Evolutionary conservation across 257 asterid genomes (phyloP).

Genomic region (Coffea eugenioides): DNA sequence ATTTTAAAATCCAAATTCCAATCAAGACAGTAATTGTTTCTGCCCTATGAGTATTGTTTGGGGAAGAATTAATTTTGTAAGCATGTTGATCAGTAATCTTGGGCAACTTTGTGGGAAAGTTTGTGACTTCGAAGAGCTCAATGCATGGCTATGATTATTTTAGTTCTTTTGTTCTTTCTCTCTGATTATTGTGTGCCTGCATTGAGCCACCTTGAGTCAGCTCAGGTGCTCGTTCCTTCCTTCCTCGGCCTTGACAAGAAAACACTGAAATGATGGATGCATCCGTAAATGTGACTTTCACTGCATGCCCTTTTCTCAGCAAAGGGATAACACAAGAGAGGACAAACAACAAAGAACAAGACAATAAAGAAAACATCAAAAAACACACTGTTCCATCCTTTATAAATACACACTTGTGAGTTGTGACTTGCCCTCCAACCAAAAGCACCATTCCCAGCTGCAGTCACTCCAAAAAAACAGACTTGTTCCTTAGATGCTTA

Average conservation of each 20-base stretch:
- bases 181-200: constrained; percentile 28
- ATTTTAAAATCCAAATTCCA: background rate
- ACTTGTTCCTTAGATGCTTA: background rate
- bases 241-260: constrained; percentile 86
- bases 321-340: constrained; percentile 13
- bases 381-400: constrained; percentile 31
- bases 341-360: constrained; percentile 15
- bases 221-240: constrained; percentile 41
- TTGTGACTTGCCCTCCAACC: constrained; percentile 14
- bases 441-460: constrained; percentile 25
- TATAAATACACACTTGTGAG: constrained; percentile 40
- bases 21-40: background rate
- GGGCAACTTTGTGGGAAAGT: background rate
- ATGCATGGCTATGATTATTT: background rate
- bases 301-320: constrained; percentile 29
- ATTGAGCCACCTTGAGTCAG: constrained; percentile 27
- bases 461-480: too few relatives aligned
- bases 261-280: constrained; percentile 74
- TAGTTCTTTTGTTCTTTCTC: background rate
- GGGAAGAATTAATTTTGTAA: background rate
- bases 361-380: background rate
- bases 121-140: background rate
- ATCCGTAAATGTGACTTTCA: constrained; percentile 54
- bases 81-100: background rate
- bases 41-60: background rate